These are phyloP conservation scores for Claviceps sp. DNA, from an alignment of 2,329 filamentous ascomycete genomes.

Conservation along the genomic window DNA sequence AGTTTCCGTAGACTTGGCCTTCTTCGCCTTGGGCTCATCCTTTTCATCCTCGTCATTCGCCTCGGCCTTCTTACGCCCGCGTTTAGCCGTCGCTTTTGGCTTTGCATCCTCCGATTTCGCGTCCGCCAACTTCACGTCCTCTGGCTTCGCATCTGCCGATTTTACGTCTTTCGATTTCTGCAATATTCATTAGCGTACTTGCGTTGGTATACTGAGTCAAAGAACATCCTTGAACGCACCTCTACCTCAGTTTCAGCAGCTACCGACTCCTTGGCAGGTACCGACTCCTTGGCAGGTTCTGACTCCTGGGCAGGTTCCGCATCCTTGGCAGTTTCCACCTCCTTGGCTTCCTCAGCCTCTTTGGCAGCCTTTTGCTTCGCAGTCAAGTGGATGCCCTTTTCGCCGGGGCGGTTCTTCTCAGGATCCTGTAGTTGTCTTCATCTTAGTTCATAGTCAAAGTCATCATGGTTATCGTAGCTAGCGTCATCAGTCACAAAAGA, in stretches of 20 bases:
- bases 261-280: conserved; percentile 7
- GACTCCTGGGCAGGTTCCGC: too few species aligned
- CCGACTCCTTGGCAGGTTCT: too few species aligned
- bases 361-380: conserved; percentile 23
- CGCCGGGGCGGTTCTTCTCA: conserved; percentile 58
- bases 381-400: conserved; percentile 45
- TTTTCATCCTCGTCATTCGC: conserved; percentile 18
- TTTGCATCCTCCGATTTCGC: conserved; percentile 8
- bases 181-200: not conserved
- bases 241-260: conserved; percentile 13
- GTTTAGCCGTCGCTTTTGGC: conserved; percentile 21
- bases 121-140: conserved; percentile 6
- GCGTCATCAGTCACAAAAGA: not conserved
- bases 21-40: conserved; percentile 22
- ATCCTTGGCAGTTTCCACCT: too few species aligned
- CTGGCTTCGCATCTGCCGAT: conserved; percentile 11
- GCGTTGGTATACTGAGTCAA: not conserved
- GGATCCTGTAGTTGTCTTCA: conserved; percentile 43
- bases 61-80: conserved; percentile 21
- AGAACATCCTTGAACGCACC: conserved; percentile 6
- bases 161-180: not conserved
- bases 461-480: not conserved
- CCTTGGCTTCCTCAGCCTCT: not conserved
- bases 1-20: conserved; percentile 19
- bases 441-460: too few species aligned